Conservation (phyloP, 2,329 filamentous ascomycete genomes). For the Hypoxylon sp. region DNA sequence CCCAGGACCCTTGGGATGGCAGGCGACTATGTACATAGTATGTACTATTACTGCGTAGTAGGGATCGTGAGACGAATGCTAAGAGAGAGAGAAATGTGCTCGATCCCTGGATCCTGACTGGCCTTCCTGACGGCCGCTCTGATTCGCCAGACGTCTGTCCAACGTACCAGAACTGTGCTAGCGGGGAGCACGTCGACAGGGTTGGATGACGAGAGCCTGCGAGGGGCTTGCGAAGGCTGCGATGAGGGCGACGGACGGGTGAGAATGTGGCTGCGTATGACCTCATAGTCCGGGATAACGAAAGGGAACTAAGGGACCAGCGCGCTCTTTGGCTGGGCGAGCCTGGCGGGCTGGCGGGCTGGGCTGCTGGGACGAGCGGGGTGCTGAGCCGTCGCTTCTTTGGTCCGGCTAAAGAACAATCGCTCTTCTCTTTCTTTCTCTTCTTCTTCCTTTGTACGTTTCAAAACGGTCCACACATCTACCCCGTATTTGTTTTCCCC, state of each 20-base stretch:
- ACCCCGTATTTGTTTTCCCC: slow-evolving; percentile 24
- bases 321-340: too few relatives aligned
- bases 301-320: too few relatives aligned
- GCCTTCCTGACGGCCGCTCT: slow-evolving; percentile 10
- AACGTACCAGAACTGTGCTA: slow-evolving; percentile 14
- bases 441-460: slow-evolving; percentile 1
- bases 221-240: too few relatives aligned
- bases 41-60: not conserved
- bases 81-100: slow-evolving; percentile 5
- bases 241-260: slow-evolving; percentile 4
- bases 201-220: too few relatives aligned
- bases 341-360: too few relatives aligned
- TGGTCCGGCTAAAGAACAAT: slow-evolving; percentile 23
- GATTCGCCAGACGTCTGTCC: too few relatives aligned
- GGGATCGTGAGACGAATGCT: slow-evolving; percentile 13
- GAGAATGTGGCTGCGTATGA: slow-evolving; percentile 22
- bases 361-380: slow-evolving; percentile 4
- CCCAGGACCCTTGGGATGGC: slow-evolving; percentile 10
- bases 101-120: slow-evolving; percentile 17
- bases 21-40: too few relatives aligned
- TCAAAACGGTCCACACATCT: slow-evolving; percentile 3
- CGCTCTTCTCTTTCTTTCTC: not conserved
- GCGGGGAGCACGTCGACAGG: not conserved
- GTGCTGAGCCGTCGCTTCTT: not conserved
- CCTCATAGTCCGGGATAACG: slow-evolving; percentile 28